Conservation (phyloP, 768 basidiomycete genomes). For the Naganishia kalamii region DNA sequence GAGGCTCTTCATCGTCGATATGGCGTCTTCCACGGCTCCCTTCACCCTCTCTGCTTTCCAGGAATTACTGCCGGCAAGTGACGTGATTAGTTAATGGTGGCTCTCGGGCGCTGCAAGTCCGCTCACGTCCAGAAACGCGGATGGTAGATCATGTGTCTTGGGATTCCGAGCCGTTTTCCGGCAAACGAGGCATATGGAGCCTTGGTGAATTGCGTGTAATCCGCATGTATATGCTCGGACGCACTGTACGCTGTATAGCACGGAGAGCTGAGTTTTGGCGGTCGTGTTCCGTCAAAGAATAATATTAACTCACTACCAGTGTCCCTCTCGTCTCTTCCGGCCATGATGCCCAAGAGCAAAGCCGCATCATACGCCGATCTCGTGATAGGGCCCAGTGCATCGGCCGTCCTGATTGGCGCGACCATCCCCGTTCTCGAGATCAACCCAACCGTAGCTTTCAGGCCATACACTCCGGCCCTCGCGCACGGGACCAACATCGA, state of each 20-base stretch:
- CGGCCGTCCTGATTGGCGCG: background rate
- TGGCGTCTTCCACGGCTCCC: background rate
- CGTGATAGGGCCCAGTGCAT: slow-evolving; percentile 7
- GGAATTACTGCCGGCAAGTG: background rate
- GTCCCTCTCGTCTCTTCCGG: background rate
- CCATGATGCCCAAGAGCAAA: background rate
- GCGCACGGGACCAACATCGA: slow-evolving; percentile 3
- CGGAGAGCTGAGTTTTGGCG: background rate
- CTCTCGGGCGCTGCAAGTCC: background rate
- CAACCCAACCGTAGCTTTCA: slow-evolving; percentile 22
- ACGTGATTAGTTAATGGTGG: no score
- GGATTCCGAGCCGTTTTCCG: background rate
- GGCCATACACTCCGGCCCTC: slow-evolving; percentile 25
- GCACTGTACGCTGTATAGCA: background rate
- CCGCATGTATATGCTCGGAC: background rate
- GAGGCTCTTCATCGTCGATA: background rate
- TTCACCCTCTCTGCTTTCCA: background rate
- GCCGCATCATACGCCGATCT: slow-evolving; percentile 17
- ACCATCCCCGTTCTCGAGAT: slow-evolving; percentile 6
- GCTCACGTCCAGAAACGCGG: background rate
- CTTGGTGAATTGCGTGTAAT: slow-evolving; percentile 9
- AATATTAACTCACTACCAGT: background rate
- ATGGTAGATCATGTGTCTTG: slow-evolving; percentile 1
- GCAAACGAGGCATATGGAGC: background rate
- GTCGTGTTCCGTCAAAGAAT: background rate